Evolutionary conservation across 176 grass and related monocot genomes (phyloP).

Genomic region (Hordeum marinum): DNA sequence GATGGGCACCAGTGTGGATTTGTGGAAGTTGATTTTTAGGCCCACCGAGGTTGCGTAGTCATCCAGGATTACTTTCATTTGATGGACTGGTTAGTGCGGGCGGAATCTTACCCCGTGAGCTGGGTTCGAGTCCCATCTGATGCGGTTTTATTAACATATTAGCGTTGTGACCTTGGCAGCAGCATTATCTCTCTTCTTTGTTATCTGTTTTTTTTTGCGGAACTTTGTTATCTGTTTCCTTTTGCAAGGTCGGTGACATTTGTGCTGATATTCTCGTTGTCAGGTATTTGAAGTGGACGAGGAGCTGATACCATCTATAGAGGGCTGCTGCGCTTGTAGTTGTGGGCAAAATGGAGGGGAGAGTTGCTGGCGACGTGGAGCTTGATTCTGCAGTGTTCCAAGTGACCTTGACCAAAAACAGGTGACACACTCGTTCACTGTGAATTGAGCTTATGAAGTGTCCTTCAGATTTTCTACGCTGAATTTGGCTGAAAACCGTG

Average conservation of each 20-base stretch:
- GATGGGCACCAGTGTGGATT: no score
- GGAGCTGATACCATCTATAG: background rate
- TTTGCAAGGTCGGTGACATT: conserved; percentile 8
- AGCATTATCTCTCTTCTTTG: background rate
- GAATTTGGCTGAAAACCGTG: background rate
- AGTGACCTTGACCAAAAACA: conserved; percentile 50
- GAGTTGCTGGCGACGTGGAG: conserved; percentile 29
- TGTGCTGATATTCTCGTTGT: background rate
- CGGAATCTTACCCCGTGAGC: no score
- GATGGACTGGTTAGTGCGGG: no score
- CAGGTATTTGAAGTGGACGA: conserved; percentile 35
- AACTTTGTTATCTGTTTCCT: background rate
- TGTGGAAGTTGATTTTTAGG: no score
- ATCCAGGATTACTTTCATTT: no score
- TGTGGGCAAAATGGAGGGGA: conserved; percentile 46
- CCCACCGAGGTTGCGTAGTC: no score
- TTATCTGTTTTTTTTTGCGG: no score
- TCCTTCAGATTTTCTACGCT: background rate
- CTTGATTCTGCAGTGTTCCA: conserved; percentile 86
- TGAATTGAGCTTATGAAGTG: background rate
- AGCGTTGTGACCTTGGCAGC: background rate
- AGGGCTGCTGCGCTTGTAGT: background rate
- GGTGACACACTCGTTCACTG: conserved; percentile 39
- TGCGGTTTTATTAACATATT: background rate
- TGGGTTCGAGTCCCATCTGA: no score